Base-by-base conservation (phyloP, 805 yeast genomes). In the Cyberlindnera maritima region DNA sequence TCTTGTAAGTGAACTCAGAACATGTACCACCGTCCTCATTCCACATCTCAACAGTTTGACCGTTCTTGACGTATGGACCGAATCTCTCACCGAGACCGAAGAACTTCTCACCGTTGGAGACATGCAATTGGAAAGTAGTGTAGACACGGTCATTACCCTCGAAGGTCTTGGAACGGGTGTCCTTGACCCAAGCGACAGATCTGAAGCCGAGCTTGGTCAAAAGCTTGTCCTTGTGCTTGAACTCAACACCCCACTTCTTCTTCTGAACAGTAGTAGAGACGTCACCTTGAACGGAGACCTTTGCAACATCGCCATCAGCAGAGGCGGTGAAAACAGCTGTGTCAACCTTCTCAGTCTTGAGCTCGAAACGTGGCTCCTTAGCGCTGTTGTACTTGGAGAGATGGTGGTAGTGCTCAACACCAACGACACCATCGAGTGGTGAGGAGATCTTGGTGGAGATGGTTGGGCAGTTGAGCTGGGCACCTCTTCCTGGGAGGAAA, bases 1-100 rank as follows among this genome's bases (percentile, higher is more conserved):
- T 55, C 48, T 55, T 55, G 39, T 55, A 55, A 14, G 59, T 45
- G 48, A 41, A 50, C 49, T 55, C 59, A 2, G 57, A 53, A 4
- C 56, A 53, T 9, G 59, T 55, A 35, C 59, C 59, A 43, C 59
- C 59, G 32, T 55, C 59, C 34, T 53, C 57, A 28, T 55, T 55
- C 59, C 59, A 55, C 47, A 48, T 51, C 44, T 55, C 56, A 4
- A 55, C 59, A 39, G 56, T 49, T 44, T 55, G 59, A 11, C 59
- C 59, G 38, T 55, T 55, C 42, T 55, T 55, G 15, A 55, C 55
- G 36, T 36, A 54, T 4, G 59, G 56, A n/a, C 59, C 59, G 19
- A 55, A 55, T 45, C 59, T 47, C 42, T 55, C 59, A 49, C 59
- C 59, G 11, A 55, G 49, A 31, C 59, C 59, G 34, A 38, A 55